These are phyloP conservation scores for Taiwanofungus camphoratus DNA, from an alignment of 1,284 basidiomycete species.

Conservation along the genomic window DNA sequence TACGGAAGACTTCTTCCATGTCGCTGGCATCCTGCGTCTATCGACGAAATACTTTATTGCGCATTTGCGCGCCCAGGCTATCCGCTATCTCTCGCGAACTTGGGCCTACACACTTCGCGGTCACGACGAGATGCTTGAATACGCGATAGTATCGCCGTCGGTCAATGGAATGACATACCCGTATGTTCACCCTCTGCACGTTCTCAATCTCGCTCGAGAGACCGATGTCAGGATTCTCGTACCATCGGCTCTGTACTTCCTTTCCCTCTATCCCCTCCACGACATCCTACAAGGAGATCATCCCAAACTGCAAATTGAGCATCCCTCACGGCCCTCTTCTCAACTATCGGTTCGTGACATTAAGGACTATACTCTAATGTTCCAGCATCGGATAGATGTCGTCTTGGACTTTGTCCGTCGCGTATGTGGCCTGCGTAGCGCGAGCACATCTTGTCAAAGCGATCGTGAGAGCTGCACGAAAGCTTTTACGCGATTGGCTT, in stretches of 20 bases:
- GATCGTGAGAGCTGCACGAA: slow-evolving; percentile 31
- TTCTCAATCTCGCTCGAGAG: slow-evolving; percentile 52
- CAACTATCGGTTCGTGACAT: slow-evolving; percentile 38
- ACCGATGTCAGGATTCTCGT: slow-evolving; percentile 43
- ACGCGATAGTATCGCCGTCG: slow-evolving; percentile 38
- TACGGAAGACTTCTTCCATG: slow-evolving; percentile 47
- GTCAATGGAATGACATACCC: slow-evolving; percentile 46
- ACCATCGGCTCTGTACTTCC: slow-evolving; percentile 52
- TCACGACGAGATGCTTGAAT: slow-evolving; percentile 51
- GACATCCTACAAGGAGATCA: slow-evolving; percentile 47
- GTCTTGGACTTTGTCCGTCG: slow-evolving; percentile 46
- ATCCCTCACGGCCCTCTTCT: slow-evolving; percentile 47
- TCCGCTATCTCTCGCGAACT: slow-evolving; percentile 42
- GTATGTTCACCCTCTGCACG: slow-evolving; percentile 53
- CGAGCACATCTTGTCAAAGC: slow-evolving; percentile 19
- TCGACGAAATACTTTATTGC: slow-evolving; percentile 54
- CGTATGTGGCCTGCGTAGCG: slow-evolving; percentile 33
- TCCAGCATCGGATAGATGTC: slow-evolving; percentile 46
- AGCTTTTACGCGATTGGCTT: slow-evolving; percentile 38
- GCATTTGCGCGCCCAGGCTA: slow-evolving; percentile 42
- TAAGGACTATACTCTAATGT: slow-evolving; percentile 50
- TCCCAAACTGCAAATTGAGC: slow-evolving; percentile 44
- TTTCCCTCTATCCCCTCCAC: slow-evolving; percentile 49
- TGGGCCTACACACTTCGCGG: slow-evolving; percentile 50
- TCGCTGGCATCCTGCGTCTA: slow-evolving; percentile 48